Base-by-base conservation (phyloP, 225 moss, liverwort and hornwort species). In the Pseudisothecium myosuroides region DNA sequence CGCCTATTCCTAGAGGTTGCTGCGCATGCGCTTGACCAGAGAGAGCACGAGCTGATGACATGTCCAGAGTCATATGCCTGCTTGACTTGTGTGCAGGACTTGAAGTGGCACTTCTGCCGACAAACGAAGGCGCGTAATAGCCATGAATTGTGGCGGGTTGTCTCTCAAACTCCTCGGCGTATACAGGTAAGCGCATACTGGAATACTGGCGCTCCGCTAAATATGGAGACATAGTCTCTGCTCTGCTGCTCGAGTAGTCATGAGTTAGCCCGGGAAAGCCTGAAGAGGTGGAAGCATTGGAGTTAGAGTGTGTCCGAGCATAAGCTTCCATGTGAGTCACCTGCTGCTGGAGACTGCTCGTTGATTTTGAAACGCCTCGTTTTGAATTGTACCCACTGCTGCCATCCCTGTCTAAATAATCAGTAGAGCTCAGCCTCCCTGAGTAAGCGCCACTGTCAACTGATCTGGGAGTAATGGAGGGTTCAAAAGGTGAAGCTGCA, bases 71-170 rank as follows among this genome's bases (percentile, higher is more conserved):
- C 93, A 93, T 90, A 20, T 93, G 83, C 83, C 95, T 93, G 81
- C 68, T 91, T 28, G 93, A 88, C 86, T 92, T 94, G n/a, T 86
- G 54, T 27, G 89, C 91, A 76, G 91, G 92, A 90, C 91, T 91
- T 59, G 91, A 87, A 72, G 85, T 76, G 67, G 78, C 82, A 71
- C 86, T 93, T 63, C 97, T 92, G 72, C 91, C 94, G 11, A 93
- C 76, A 89, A 96, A 93, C 10, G 96, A 96, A 29, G 94, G 93
- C 41, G 88, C 92, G 64, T 90, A 93, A 75, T 96, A 97, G 32
- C 97, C 97, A 90, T 97, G 97, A 87, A 97, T 95, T 34, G 97
- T 97, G 19, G 96, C 96, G 43, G 97, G 96, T 83, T 96, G 96
- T 67, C 94, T 88, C 31, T 96, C 94, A 52, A 89, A 93, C 73